Evolutionary conservation across 2,329 filamentous ascomycete species (phyloP).

Genomic region (Cladosporium sp.): DNA sequence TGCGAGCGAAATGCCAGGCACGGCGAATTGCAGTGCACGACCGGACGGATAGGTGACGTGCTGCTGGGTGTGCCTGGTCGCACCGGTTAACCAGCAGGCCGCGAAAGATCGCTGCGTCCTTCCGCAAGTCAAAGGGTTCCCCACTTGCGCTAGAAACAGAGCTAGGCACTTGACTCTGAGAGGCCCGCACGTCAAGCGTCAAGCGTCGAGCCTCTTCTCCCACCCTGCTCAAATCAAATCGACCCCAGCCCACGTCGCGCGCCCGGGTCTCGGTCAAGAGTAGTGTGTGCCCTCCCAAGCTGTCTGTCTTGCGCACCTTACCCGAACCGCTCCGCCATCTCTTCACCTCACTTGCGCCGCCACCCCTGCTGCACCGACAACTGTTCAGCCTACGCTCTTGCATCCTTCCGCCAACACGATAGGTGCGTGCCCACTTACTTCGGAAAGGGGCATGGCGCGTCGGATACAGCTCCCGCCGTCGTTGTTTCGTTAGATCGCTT

Average conservation of each 20-base stretch:
- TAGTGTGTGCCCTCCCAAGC: background rate
- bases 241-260: background rate
- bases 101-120: slow-evolving; percentile 3
- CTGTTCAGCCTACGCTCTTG: background rate
- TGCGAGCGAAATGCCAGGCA: background rate
- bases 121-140: slow-evolving; percentile 6
- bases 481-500: slow-evolving; percentile 10
- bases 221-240: slow-evolving; percentile 9
- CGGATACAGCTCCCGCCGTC: slow-evolving; percentile 2
- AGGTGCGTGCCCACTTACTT: background rate
- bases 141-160: background rate
- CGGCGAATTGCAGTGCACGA: background rate
- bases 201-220: background rate
- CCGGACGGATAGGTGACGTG: background rate
- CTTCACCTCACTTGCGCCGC: slow-evolving; percentile 5
- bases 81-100: background rate
- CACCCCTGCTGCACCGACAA: slow-evolving; percentile 7
- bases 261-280: slow-evolving; percentile 2
- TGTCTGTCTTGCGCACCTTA: background rate
- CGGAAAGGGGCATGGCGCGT: slow-evolving; percentile 12
- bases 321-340: slow-evolving; percentile 1
- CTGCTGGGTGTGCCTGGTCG: background rate
- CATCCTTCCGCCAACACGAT: background rate
- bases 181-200: slow-evolving; percentile 2
- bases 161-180: slow-evolving; percentile 9